A percentile compares a stretch with the other conserved stretches of the same genome.
Evolutionary conservation across 257 asterid genomes (phyloP).

Genomic region (Perilla frutescens): DNA sequence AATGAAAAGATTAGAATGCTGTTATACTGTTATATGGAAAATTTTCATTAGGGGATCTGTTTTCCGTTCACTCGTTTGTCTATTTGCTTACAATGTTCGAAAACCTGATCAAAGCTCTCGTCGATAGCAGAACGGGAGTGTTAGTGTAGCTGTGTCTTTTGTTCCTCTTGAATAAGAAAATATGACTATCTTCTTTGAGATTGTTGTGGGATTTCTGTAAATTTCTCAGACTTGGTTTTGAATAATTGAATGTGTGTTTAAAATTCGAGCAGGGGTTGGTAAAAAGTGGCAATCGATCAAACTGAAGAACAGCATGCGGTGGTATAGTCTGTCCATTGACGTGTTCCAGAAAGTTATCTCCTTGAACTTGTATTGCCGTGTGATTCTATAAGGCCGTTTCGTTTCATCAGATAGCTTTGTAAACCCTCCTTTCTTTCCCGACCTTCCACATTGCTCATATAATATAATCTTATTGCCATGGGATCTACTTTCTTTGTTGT

Average conservation of each 20-base stretch:
- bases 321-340: conserved; percentile 77
- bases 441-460: background rate
- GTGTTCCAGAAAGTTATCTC: conserved; percentile 80
- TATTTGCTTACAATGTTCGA: no score
- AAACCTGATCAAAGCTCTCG: no score
- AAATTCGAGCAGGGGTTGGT: conserved; percentile 46
- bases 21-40: background rate
- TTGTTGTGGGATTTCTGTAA: background rate
- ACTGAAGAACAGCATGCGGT: conserved; percentile 81
- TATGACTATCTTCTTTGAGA: background rate
- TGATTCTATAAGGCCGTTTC: conserved; percentile 70
- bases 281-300: conserved; percentile 45
- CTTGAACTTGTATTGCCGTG: conserved; percentile 89
- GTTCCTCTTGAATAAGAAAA: conserved; percentile 14
- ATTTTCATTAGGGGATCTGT: background rate
- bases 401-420: conserved; percentile 12
- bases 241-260: conserved; percentile 12
- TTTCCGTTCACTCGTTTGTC: no score
- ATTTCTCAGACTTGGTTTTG: conserved; percentile 22
- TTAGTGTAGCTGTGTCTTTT: background rate
- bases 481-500: conserved; percentile 71
- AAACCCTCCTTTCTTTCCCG: background rate
- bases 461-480: conserved; percentile 53
- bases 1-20: background rate
- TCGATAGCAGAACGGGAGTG: background rate